phyloP scores from a whole-genome alignment of 306 rosid genomes.

The Ormosia semicastrata region DNA sequence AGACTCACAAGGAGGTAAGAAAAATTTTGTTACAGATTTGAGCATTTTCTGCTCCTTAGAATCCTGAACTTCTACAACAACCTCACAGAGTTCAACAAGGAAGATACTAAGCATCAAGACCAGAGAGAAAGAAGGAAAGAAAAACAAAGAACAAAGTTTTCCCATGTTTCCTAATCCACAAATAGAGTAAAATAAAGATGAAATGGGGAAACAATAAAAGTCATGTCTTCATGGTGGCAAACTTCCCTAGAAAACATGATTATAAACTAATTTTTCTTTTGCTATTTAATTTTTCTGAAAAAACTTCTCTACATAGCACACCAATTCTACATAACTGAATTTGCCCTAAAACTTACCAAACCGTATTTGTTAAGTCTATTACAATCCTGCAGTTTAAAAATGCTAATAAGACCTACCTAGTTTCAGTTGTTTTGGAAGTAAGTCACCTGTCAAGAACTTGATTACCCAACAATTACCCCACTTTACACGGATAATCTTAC shows the following conservation, averaged over 20 bases:
- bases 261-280: background rate
- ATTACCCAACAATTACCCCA: conserved; percentile 2
- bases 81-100: background rate
- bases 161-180: background rate
- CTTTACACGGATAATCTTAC: conserved; percentile 7
- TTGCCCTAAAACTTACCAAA: background rate
- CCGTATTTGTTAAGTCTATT: conserved; percentile 12
- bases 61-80: background rate
- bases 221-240: background rate
- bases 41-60: too few relatives aligned
- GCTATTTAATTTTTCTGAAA: background rate
- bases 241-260: background rate
- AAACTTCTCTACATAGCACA: conserved; percentile 4
- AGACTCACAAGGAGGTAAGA: too few relatives aligned
- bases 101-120: background rate
- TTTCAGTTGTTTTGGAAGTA: conserved; percentile 12
- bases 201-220: background rate
- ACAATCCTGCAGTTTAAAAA: conserved; percentile 18
- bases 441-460: conserved; percentile 31
- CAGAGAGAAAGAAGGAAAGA: background rate
- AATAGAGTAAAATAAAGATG: background rate
- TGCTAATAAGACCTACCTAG: conserved; percentile 25
- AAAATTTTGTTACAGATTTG: too few relatives aligned
- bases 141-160: background rate
- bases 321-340: conserved; percentile 18